Base-by-base conservation (phyloP, 2,329 filamentous ascomycete species). In the Cladophialophora exuberans region DNA sequence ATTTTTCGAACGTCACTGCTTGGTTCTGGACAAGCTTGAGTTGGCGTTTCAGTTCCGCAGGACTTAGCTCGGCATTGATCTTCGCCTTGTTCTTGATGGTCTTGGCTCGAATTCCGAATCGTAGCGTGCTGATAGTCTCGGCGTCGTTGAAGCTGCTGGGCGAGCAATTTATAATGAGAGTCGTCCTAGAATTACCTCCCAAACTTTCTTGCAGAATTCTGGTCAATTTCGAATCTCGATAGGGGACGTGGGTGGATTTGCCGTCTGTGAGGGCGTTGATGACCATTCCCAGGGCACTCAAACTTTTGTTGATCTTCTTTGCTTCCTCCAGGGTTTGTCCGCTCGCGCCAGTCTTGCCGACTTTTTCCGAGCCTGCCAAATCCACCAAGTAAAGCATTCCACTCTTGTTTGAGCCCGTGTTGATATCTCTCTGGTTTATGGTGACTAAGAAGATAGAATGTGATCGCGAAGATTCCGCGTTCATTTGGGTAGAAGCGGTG, bases 21-120 rank as follows among this genome's bases (percentile, higher is more conserved):
- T 97, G 92, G 48, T 83, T 85, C 73, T 96, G 92, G 11, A 91
- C 90, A 74, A 96, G 96, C 76, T 90, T 92, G 70, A 99, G 85
- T 67, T 97, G 82, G 45, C 86, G 82, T 76, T 97, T 99, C 79
- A 99, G 85, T 74, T 99, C 94, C 10, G 91, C 85, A 41, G 94
- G 94, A 67, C 93, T 97, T 66, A 99, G 83, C 73, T 99, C 94
- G 41, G 93, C 92, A 70, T 99, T 99, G 82, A 99, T 88, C 87
- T 97, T 99, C 74, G 94, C 94, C 82, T 97, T 97, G 80, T 97
- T 97, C 87, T 97, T 97, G 79, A 99, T 99, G 0, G 90, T 89
- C 79, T 99, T 99, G 54, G 94, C 94, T 70, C 94, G 83, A 75
- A 94, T 95, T 78, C 94, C 94, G 70, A 97, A 99, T 41, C 92